Conservation (phyloP, 176 grass and related monocot genomes). For the Aegilops bicornis region DNA sequence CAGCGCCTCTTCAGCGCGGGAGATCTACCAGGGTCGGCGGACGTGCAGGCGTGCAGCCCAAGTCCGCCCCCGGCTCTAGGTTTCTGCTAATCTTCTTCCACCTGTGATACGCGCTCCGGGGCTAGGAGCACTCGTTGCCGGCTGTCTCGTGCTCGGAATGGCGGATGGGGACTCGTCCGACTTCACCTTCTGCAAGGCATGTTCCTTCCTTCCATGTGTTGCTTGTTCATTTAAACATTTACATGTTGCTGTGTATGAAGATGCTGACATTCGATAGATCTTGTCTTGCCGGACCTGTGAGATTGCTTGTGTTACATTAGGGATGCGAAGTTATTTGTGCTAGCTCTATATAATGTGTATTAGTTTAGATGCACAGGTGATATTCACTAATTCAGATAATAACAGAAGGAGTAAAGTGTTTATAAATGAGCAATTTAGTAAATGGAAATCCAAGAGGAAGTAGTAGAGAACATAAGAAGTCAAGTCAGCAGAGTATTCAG, state of each 20-base stretch:
- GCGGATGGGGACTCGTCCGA: slow-evolving; percentile 61
- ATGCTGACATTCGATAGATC: not conserved
- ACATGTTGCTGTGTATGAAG: not conserved
- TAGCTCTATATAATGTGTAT: not conserved
- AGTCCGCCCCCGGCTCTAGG: too few species aligned
- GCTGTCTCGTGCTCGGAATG: slow-evolving; percentile 30
- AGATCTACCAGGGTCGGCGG: too few species aligned
- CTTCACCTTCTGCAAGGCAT: slow-evolving; percentile 89
- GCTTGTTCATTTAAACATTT: not conserved
- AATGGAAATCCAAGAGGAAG: not conserved
- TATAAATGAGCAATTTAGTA: not conserved
- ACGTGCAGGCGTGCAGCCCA: too few species aligned
- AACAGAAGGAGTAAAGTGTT: not conserved
- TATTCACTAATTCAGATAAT: not conserved
- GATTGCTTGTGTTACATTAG: not conserved
- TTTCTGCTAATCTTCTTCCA: too few species aligned
- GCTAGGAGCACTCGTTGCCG: not conserved
- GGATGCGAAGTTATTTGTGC: not conserved
- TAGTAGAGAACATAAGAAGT: not conserved
- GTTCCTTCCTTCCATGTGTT: not conserved
- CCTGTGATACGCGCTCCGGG: not conserved
- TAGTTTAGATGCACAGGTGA: not conserved
- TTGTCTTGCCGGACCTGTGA: not conserved
- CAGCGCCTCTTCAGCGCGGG: too few species aligned
- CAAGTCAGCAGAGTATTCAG: not conserved